Conservation (phyloP, 2,329 filamentous ascomycete species). For the Xylariaceae sp. region DNA sequence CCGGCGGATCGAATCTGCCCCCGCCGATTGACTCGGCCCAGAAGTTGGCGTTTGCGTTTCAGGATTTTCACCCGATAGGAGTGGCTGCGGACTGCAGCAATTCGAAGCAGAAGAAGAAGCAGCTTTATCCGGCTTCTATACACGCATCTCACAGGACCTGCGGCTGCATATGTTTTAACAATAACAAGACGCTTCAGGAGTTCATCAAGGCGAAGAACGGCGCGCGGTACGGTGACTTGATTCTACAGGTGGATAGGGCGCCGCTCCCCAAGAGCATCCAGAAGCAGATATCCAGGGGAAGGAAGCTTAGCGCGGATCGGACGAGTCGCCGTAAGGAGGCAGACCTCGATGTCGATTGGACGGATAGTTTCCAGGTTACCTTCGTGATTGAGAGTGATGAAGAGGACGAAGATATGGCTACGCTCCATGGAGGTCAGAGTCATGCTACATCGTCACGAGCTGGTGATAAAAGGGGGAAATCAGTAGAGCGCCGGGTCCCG, state of each 20-base stretch:
- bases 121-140: not conserved
- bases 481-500: not conserved
- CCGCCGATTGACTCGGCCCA: constrained; percentile 1
- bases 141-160: not conserved
- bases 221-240: not conserved
- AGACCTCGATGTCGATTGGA: not conserved
- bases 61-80: not conserved
- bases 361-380: not conserved
- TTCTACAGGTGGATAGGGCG: not conserved
- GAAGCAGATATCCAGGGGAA: not conserved
- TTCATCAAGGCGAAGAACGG: not conserved
- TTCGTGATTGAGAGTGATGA: not conserved
- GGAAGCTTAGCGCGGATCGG: not conserved
- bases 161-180: not conserved
- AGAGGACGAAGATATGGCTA: not conserved
- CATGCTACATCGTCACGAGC: not conserved
- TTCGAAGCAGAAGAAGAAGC: not conserved
- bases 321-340: not conserved
- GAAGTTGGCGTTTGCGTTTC: not conserved
- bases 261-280: not conserved
- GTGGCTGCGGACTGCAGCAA: constrained; percentile 3
- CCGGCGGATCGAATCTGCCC: not conserved
- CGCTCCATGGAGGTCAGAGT: not conserved
- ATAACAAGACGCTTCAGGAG: not conserved
- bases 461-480: not conserved